A percentile compares a stretch with the other conserved stretches of the same genome.
Conservation (phyloP, 495 filamentous ascomycete genomes). For the Penicillium cosmopolitanum region DNA sequence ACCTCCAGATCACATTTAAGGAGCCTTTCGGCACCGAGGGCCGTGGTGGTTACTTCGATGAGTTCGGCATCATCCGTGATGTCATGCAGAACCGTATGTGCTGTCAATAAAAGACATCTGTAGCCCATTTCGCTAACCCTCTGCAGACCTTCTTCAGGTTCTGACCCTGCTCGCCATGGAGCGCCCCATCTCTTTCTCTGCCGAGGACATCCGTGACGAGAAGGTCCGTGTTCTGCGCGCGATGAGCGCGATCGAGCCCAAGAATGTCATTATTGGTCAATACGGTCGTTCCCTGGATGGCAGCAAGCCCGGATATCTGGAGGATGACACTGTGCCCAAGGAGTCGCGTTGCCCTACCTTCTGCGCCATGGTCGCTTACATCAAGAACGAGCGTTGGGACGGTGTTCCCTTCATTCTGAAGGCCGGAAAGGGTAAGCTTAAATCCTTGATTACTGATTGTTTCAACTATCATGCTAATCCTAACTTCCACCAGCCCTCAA, state of each 20-base stretch:
- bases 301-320: slow-evolving; percentile 96
- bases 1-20: slow-evolving; percentile 87
- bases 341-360: slow-evolving; percentile 97
- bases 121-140: slow-evolving; percentile 22
- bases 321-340: slow-evolving; percentile 98
- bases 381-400: slow-evolving; percentile 99
- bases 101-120: not conserved
- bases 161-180: slow-evolving; percentile 98
- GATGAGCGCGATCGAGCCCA: slow-evolving; percentile 95
- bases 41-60: slow-evolving; percentile 98
- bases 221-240: slow-evolving; percentile 93
- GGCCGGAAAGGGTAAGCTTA: slow-evolving; percentile 78
- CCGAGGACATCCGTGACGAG: slow-evolving; percentile 98
- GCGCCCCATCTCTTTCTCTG: slow-evolving; percentile 95
- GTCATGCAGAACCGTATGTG: slow-evolving; percentile 88
- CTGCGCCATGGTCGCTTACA: slow-evolving; percentile 93
- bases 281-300: slow-evolving; percentile 97
- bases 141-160: slow-evolving; percentile 84
- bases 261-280: slow-evolving; percentile 99
- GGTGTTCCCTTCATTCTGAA: slow-evolving; percentile 99
- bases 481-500: slow-evolving; percentile 68
- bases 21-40: slow-evolving; percentile 99
- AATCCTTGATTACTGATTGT: not conserved
- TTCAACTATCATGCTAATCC: slow-evolving; percentile 3
- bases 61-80: slow-evolving; percentile 99